Percentiles rank a stretch among this genome's conserved stretches.
phyloP scores from a whole-genome alignment of 2,329 filamentous ascomycete genomes.

The Dactylonectria estremocensis region DNA sequence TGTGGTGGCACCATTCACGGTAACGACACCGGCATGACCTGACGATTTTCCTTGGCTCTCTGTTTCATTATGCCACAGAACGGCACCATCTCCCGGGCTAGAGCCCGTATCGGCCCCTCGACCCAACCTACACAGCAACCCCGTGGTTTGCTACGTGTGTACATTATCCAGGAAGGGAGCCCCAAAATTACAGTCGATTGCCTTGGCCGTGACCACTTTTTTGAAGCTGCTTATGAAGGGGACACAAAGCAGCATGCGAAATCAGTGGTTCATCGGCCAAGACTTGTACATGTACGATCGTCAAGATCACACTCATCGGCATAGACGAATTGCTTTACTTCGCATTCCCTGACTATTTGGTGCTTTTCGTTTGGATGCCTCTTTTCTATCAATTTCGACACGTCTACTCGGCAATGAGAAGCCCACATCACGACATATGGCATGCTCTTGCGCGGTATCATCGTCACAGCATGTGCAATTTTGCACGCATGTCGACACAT shows the following conservation, averaged over 20 bases:
- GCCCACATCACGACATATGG: constrained; percentile 33
- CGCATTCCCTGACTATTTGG: constrained; percentile 41
- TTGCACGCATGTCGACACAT: constrained; percentile 26
- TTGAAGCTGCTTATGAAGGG: constrained; percentile 33
- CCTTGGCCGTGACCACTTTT: constrained; percentile 34
- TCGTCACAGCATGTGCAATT: constrained; percentile 35
- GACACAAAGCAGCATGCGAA: constrained; percentile 31
- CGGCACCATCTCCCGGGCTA: constrained; percentile 43
- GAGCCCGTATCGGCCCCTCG: constrained; percentile 40
- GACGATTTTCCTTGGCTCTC: constrained; percentile 58
- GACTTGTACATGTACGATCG: constrained; percentile 54
- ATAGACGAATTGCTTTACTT: constrained; percentile 49
- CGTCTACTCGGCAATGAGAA: constrained; percentile 23
- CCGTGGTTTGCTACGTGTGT: constrained; percentile 52
- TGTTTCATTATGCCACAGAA: constrained; percentile 52
- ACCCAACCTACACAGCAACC: constrained; percentile 49
- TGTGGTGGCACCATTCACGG: constrained; percentile 48
- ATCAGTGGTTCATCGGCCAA: constrained; percentile 37
- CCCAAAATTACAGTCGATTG: constrained; percentile 43
- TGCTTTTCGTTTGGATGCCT: constrained; percentile 36
- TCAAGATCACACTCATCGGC: constrained; percentile 45
- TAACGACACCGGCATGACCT: constrained; percentile 58
- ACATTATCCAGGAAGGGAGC: constrained; percentile 52
- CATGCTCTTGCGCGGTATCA: constrained; percentile 25
- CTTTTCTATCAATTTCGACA: constrained; percentile 29